Base-by-base conservation (phyloP, 1,139 yeast species). In the Candida labiduridarum region DNA sequence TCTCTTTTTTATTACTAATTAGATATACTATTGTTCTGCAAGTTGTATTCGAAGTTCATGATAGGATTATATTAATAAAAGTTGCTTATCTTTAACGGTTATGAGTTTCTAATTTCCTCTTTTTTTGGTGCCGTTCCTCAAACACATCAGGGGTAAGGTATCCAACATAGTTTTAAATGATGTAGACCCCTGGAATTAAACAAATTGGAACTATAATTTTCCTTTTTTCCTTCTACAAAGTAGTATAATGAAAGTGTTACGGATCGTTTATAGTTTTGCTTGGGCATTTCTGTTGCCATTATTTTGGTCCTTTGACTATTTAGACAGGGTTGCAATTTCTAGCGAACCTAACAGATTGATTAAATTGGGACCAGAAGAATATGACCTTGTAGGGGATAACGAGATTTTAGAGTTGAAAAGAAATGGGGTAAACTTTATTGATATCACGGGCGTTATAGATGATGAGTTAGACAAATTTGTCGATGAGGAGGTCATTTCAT, bases 361-460 rank as follows among this genome's bases (percentile, higher is more conserved):
- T 57, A 76, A 76, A 56, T 53, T 68, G 29, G 75, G 76, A 0
- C 76, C 78, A 3, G 57, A 60, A 31, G 68, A 72, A 19, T 70
- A 72, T 46, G 65, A 72, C 42, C 62, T 76, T 47, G 81, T 80
- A 44, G 65, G 76, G 15, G 95, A 87, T 59, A 63, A 66, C 6
- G 85, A 84, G 45, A 85, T 87, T 64, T 64, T 82, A 49, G 63
- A 66, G 10, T 71, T 86, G 53, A 80, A 75, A 60, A 74, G 85
- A 49, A 65, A 74, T 27, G 84, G 87, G 44, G 66, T 76, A 36
- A 77, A 74, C 38, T 89, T 88, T 64, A 80, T 89, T 57, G 96
- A 90, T 67, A 78, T 89, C 39, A 87, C 96, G 8, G 74, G 74
- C 38, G 67, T 66, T 38, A 52, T 74, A 22, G 16, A n/a, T 22